Evolutionary conservation across 176 grass and related monocot genomes (phyloP), one percentile per base, ranked within the genome.

Genomic region (Stipa capillata): DNA sequence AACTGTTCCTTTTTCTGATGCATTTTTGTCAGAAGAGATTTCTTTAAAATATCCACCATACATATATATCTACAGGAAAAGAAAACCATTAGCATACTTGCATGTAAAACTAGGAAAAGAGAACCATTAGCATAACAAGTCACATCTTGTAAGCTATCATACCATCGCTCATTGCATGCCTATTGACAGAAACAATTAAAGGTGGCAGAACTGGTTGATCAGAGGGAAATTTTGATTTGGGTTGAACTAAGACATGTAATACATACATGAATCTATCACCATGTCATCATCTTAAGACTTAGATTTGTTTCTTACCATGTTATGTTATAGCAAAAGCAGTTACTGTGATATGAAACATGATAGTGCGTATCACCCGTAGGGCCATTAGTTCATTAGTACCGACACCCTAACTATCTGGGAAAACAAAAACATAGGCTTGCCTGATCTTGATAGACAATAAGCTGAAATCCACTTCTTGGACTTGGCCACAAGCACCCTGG

Each of bases 1-100:
- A 63, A 97, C 91, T 82, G 89, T 92, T 73, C 95, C 95, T 89
- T 94, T 97, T 90, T 97, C 95, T 35, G 88, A 86, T 65, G 79
- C 79, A 76, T 56, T 79, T 92, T 94, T 94, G 62, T 97, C 91
- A 74, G 91, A 80, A 71, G 79, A 87, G 77, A 94, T 83, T 87
- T 97, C 94, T 92, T 97, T 97, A 55, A 90, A 97, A 80, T 97
- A 97, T 73, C 95, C 94, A 66, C 91, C 95, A 83, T 97, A 94
- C 39, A 97, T 71, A 78, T 90, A 97, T 92, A 97, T 94, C 95
- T 97, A 86, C 29, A 76, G 61, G 61, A 49, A 42, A 59, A 58
- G 6, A 28, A 36, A 23, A 40, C 15, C 66, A 50, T 73, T 73
- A 74, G 58, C n/a, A 59, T 0, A 40, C 68, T 83, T 84, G 62